These are phyloP conservation scores for Phaeoacremonium minimum DNA, from an alignment of 2,329 filamentous ascomycete species.

Conservation along the genomic window DNA sequence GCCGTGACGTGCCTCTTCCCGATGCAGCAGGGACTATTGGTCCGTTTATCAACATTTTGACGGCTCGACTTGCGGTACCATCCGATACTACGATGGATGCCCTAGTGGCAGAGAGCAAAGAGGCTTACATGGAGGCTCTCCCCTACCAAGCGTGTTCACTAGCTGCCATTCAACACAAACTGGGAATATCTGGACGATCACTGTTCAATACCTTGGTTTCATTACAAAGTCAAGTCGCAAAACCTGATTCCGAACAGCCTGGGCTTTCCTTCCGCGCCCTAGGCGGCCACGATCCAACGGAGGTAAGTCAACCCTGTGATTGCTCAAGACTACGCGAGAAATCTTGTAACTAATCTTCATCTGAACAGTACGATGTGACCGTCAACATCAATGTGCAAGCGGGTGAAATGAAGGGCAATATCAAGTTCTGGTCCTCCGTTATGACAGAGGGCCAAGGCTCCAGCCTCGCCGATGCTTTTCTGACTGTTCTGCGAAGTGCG, in stretches of 20 bases:
- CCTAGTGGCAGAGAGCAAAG: slow-evolving; percentile 1
- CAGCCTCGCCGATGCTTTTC: no score
- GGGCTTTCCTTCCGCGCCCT: neutral
- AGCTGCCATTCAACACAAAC: slow-evolving; percentile 2
- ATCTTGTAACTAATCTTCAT: neutral
- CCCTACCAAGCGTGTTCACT: slow-evolving; percentile 1
- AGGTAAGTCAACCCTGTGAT: no score
- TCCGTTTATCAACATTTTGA: slow-evolving; percentile 7
- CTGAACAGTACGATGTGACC: slow-evolving; percentile 3
- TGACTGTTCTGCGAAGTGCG: no score
- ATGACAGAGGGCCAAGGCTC: no score
- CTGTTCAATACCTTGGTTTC: slow-evolving; percentile 3
- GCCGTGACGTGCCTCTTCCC: slow-evolving; percentile 16
- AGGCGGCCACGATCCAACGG: neutral
- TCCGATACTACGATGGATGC: neutral
- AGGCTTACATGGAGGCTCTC: neutral
- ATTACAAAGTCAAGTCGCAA: no score
- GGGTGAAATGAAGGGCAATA: no score
- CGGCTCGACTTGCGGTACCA: neutral
- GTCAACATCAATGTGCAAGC: slow-evolving; percentile 1
- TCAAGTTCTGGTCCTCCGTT: no score
- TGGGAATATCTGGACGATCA: neutral
- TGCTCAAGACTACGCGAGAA: no score
- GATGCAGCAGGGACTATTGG: slow-evolving; percentile 15
- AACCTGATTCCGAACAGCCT: no score